Conservation (phyloP, 257 asterid species). For the Nicotiana sylvestris region DNA sequence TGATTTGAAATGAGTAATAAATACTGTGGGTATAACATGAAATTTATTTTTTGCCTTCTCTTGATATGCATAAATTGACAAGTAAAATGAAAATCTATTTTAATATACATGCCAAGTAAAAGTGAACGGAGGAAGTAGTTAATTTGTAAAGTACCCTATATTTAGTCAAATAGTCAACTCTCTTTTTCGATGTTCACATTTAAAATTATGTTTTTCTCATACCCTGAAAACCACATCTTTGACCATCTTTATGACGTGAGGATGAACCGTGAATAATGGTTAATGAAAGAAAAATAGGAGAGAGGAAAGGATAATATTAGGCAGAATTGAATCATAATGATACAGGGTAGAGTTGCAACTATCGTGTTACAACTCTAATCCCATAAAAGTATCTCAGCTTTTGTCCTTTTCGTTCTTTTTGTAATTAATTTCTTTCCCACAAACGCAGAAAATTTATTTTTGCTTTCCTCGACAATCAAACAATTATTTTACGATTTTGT, state of each 20-base stretch:
- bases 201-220: background rate
- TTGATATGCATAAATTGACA: no score
- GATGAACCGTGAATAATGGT: background rate
- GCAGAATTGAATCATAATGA: background rate
- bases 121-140: no score
- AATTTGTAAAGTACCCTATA: no score
- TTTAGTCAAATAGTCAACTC: no score
- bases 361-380: background rate
- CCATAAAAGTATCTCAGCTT: background rate
- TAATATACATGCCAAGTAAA: no score
- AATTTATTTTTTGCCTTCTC: no score
- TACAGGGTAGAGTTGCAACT: conserved; percentile 6
- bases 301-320: background rate
- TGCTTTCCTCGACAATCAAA: background rate
- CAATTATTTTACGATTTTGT: background rate
- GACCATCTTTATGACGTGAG: background rate
- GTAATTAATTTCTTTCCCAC: background rate
- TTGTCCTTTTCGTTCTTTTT: background rate
- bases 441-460: background rate
- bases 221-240: background rate
- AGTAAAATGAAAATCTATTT: no score
- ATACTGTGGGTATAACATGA: no score
- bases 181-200: no score
- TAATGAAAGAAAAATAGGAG: background rate
- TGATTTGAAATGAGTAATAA: no score